Evolutionary conservation across 208 protist genomes (phyloP), one percentile per base, ranked within the genome.

Genomic region (Endotrypanum monterogeii): DNA sequence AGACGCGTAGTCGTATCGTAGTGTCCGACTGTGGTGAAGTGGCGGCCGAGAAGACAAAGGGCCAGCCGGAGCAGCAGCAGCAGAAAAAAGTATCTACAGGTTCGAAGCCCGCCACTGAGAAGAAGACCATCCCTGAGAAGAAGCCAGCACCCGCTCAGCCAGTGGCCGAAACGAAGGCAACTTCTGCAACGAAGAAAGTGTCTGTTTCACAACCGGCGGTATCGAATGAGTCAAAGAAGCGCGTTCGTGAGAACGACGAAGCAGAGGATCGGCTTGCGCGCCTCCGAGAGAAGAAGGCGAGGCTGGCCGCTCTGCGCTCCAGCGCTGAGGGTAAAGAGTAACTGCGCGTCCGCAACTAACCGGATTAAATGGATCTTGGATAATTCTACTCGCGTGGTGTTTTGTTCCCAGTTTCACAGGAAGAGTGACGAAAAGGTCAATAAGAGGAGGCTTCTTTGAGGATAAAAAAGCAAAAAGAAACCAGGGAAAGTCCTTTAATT

Each of bases 11-110:
- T 16, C 84, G 83, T 23, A 84, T 97, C 48, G 51, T 73, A 58
- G 89, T 98, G 39, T 69, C 83, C 14, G 80, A 94, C 83, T 97
- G 91, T 72, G 94, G 94, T 51, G 89, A 98, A 74, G 61, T 98
- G 35, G 46, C 58, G 16, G 54, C 71, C 0, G 55, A 74, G 62
- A 76, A 60, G 25, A 11, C 73, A n/a, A 62, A 84, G 73, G 65
- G 65, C 39, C 12, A 32, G 58, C 28, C 5, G 41, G 6, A 37
- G 28, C 35, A 76, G 44, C 35, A 60, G 25, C 44, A 48, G 44
- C 52, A 67, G 37, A 37, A 5, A 0, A 82, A 80, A 60, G 32
- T 58, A 25, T 30, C 62, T 28, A 25, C 50, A 30, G 72, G n/a
- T 11, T 35, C 9, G 25, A 74, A 67, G 60, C 55, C 61, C 16